These are phyloP conservation scores for Macaranga tanarius DNA, from an alignment of 441 rosid genomes.

Conservation along the genomic window DNA sequence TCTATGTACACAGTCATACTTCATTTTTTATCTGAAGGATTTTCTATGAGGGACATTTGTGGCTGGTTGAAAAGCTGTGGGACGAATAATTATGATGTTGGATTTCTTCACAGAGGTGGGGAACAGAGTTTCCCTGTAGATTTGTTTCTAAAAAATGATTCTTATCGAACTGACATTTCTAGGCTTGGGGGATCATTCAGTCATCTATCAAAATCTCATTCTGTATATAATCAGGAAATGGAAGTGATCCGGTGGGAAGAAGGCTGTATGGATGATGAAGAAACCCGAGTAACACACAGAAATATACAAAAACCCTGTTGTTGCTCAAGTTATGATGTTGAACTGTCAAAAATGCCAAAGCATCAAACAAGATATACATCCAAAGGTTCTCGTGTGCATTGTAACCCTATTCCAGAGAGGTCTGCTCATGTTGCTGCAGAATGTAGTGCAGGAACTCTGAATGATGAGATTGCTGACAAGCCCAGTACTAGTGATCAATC, in stretches of 20 bases:
- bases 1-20: constrained; percentile 84
- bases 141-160: constrained; percentile 82
- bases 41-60: constrained; percentile 47
- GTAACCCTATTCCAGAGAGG: constrained; percentile 70
- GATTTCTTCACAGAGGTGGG: constrained; percentile 96
- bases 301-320: constrained; percentile 90
- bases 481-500: constrained; percentile 92
- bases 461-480: constrained; percentile 85
- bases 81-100: constrained; percentile 48
- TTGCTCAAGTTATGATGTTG: constrained; percentile 76
- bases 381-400: constrained; percentile 63
- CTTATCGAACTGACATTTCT: constrained; percentile 79
- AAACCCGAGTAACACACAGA: constrained; percentile 69
- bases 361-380: constrained; percentile 52
- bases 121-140: constrained; percentile 78
- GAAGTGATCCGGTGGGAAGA: constrained; percentile 94
- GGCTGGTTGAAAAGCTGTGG: constrained; percentile 61
- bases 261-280: constrained; percentile 92
- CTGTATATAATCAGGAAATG: constrained; percentile 60
- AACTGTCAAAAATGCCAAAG: constrained; percentile 63
- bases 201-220: constrained; percentile 78
- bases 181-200: constrained; percentile 93
- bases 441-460: constrained; percentile 73
- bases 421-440: constrained; percentile 87
- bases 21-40: constrained; percentile 95